These are phyloP conservation scores for Lepiota brunneoincarnata DNA, from an alignment of 768 basidiomycete genomes.

Conservation along the genomic window DNA sequence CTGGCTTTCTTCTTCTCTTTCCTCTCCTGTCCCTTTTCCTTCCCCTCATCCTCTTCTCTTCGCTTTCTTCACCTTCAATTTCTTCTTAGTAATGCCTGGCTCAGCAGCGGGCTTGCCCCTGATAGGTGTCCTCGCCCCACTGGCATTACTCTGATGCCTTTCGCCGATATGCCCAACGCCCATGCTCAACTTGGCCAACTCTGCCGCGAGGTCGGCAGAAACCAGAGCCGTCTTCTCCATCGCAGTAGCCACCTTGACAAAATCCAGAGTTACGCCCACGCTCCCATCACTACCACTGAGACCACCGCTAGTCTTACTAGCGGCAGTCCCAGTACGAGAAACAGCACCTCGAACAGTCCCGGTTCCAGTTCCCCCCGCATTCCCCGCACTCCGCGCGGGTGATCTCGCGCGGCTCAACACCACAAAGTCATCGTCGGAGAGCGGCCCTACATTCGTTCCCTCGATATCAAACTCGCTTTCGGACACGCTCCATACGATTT, in stretches of 20 bases:
- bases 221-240: not conserved
- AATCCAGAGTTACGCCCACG: not conserved
- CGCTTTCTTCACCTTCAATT: not conserved
- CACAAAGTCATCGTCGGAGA: conserved; percentile 52
- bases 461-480: conserved; percentile 27
- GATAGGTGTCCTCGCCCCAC: not conserved
- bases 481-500: conserved; percentile 51
- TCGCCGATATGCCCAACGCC: not conserved
- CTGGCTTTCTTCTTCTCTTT: not conserved
- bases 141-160: not conserved
- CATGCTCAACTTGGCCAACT: not conserved
- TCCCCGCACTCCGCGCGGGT: not conserved
- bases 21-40: conserved; percentile 7
- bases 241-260: too few relatives aligned
- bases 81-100: not conserved
- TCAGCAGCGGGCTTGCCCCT: not conserved
- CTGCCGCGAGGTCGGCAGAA: not conserved
- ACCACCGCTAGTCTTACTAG: not conserved
- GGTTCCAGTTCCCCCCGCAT: not conserved
- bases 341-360: not conserved
- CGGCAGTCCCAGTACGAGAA: not conserved
- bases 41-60: conserved; percentile 14
- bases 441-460: conserved; percentile 8
- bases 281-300: too few relatives aligned
- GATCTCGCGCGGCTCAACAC: conserved; percentile 33